Base-by-base conservation (phyloP, 2,329 filamentous ascomycete species). In the Aureobasidium sp. region DNA sequence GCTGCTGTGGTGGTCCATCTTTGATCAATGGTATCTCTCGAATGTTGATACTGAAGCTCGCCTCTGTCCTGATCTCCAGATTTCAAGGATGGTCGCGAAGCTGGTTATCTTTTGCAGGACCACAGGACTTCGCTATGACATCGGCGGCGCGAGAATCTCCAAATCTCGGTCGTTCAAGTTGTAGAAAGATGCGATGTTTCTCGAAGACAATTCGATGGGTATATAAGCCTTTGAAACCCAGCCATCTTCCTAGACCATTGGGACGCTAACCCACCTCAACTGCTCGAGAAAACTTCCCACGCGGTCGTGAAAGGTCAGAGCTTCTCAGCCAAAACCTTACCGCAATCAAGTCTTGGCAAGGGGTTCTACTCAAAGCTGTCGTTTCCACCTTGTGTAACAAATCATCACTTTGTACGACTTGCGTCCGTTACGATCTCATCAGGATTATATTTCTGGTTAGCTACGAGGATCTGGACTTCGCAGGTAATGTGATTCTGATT, bases 201-300 rank as follows among this genome's bases (percentile, higher is more conserved):
- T 12, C n/a, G 45, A 59, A n/a, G 11, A 31, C n/a, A 39, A 8
- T 17, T 39, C 24, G 45, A 49, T 35, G 45, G 14, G 35, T 14
- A 37, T 31, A 33, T 39, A 49, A 59, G 42, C 31, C 31, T 33
- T 33, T 40, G 44, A 42, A 31, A 48, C 17, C 56, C 44, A 49
- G 56, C 56, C 56, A 59, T 59, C 56, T 59, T 40, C 27, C 47
- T 29, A 48, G 35, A 59, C 27, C 56, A 59, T 59, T 59, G 56
- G 19, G 56, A 37, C 56, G 45, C 56, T 59, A 59, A 22, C 29
- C 29, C 47, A 33, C 47, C 47, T 33, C 42, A 47, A 59, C 44
- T 59, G 56, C 56, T 49, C 29, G 24, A 31, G 22, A 24, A 47
- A 58, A 58, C 12, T 31, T 58, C 27, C 42, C 27, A 47, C 50